Percentiles rank a stretch among this genome's conserved stretches.
These are phyloP conservation scores for Strobilomyces echinocephalus DNA, from an alignment of 768 basidiomycete species.

Conservation along the genomic window DNA sequence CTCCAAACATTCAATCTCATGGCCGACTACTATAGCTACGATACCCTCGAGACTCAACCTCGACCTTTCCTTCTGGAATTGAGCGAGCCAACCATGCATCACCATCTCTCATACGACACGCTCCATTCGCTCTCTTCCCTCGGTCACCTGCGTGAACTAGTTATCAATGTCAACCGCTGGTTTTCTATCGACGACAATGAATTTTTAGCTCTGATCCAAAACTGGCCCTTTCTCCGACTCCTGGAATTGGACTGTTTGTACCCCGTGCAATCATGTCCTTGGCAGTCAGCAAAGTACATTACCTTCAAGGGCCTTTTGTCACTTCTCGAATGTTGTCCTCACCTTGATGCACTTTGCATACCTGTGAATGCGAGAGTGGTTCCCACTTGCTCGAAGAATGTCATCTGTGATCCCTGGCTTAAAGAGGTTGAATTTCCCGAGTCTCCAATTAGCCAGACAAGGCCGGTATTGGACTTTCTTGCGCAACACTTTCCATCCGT, in stretches of 20 bases:
- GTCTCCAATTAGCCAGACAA: not conserved
- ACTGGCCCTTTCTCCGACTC: not conserved
- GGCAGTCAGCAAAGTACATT: not conserved
- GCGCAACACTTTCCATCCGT: not conserved
- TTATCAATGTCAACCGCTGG: not conserved
- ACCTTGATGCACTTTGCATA: not conserved
- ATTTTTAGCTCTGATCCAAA: not conserved
- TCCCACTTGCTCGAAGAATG: not conserved
- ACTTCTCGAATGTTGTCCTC: no score
- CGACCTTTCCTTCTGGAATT: not conserved
- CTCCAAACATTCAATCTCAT: not conserved
- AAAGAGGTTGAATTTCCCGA: not conserved
- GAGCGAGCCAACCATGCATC: not conserved
- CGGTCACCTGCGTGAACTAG: not conserved
- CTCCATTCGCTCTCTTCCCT: not conserved
- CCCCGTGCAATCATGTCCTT: not conserved
- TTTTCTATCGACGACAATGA: conserved; percentile 3
- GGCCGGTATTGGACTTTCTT: not conserved
- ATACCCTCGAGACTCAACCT: no score
- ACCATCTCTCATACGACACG: not conserved
- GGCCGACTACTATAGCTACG: not conserved
- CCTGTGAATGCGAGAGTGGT: not conserved
- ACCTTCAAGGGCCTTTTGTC: no score
- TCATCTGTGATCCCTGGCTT: not conserved
- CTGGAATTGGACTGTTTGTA: not conserved